Base-by-base conservation (phyloP, 2,329 filamentous ascomycete genomes). In the Paecilomyces formosus region DNA sequence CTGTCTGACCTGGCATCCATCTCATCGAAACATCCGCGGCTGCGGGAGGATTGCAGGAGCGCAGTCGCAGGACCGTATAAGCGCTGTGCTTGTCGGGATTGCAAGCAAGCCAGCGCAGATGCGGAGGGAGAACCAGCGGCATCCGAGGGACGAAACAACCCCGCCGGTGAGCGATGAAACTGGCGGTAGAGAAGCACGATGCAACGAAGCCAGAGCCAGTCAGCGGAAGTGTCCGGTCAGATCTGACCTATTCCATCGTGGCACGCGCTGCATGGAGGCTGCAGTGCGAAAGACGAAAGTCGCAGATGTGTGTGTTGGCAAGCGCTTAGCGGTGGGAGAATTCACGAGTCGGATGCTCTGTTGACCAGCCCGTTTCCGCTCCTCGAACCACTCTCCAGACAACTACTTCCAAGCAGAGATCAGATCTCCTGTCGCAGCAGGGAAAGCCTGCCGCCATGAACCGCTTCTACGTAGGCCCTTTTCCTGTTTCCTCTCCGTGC, bases 1-100 rank as follows among this genome's bases (percentile, higher is more conserved):
- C 63, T 65, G 61, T 72, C 66, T 56, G 71, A 65, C 45, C 65
- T 65, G 63, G 65, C 61, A 62, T 74, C 70, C 74, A 76, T 76
- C 57, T 61, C 57, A 58, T 57, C 61, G 58, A 62, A 45, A 45
- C 39, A 21, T 18, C 39, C 39, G 35, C 35, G 33, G 33, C 33
- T 15, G 33, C 33, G 39, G 39, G 39, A 45, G 39, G 39, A 45
- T 45, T 45, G 39, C 39, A 45, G 35, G 35, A 45, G 35, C 35
- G 50, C 55, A 60, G 55, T 22, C 50, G 57, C 59, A 57, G 35
- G 53, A 22, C 22, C 22, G 53, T 55, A 24, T 39, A 39, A 55
- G 35, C 55, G 28, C 35, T 51, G 35, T 56, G 39, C 55, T 51
- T 28, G 55, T 56, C 58, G 55, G 49, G 50, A 28, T 28, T 12